phyloP scores from a whole-genome alignment of 1,284 basidiomycete species.

The Neonothopanus nambi region DNA sequence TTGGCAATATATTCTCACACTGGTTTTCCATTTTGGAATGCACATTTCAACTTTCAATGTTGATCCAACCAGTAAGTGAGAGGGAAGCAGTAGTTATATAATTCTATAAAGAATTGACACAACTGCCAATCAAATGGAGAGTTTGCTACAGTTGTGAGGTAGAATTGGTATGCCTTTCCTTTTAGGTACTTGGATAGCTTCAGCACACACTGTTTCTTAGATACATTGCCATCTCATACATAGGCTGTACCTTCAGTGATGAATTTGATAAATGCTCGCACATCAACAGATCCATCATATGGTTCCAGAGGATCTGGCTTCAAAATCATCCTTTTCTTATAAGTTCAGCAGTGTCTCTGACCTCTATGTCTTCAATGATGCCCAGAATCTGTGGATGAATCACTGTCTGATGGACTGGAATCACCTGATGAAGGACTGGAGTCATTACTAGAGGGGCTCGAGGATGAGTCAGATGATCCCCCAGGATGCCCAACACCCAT shows the following conservation, averaged over 20 bases:
- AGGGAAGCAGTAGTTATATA: conserved; percentile 48
- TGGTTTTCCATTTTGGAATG: conserved; percentile 24
- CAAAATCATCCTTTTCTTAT: conserved; percentile 17
- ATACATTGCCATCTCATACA: conserved; percentile 27
- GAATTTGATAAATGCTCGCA: conserved; percentile 28
- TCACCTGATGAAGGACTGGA: not conserved
- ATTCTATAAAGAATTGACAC: conserved; percentile 31
- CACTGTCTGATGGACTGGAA: not conserved
- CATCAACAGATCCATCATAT: conserved; percentile 31
- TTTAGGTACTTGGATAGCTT: conserved; percentile 31
- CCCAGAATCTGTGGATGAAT: too few species aligned
- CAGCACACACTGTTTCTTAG: conserved; percentile 21
- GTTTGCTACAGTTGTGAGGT: conserved; percentile 30
- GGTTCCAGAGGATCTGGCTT: conserved; percentile 29
- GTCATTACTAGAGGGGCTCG: not conserved
- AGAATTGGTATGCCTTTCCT: conserved; percentile 41
- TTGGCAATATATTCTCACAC: conserved; percentile 31
- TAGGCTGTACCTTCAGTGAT: conserved; percentile 30
- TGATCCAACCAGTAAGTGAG: conserved; percentile 32
- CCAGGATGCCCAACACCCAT: too few species aligned
- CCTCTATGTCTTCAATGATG: not conserved
- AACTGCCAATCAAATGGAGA: conserved; percentile 27
- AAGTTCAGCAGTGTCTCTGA: not conserved
- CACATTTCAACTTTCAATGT: conserved; percentile 21
- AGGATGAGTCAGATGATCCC: conserved; percentile 8